Percentiles rank a stretch among this genome's conserved stretches.
phyloP scores from a whole-genome alignment of 2,329 filamentous ascomycete genomes.

The Moelleriella libera region DNA sequence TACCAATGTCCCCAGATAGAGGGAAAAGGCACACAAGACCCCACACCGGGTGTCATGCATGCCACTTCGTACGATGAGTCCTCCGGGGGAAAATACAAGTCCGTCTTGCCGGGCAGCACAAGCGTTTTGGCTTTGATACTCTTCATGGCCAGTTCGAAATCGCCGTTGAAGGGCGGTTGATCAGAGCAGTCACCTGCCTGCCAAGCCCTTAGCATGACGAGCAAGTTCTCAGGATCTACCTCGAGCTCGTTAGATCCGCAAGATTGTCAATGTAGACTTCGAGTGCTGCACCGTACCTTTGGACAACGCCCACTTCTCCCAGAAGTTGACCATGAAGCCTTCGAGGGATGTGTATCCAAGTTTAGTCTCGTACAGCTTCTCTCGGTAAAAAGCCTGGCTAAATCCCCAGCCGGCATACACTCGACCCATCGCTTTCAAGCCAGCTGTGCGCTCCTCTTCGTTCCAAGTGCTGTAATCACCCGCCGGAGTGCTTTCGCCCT shows the following conservation, averaged over 20 bases:
- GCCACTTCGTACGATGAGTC: slow-evolving; percentile 63
- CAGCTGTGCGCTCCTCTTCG: slow-evolving; percentile 24
- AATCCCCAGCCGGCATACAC: slow-evolving; percentile 77
- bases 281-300: slow-evolving; percentile 31
- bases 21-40: slow-evolving; percentile 20
- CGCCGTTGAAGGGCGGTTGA: slow-evolving; percentile 52
- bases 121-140: slow-evolving; percentile 59
- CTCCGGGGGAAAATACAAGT: slow-evolving; percentile 71
- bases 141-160: slow-evolving; percentile 51
- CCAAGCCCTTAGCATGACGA: slow-evolving; percentile 68
- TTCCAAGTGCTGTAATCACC: slow-evolving; percentile 12
- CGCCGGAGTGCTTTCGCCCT: slow-evolving; percentile 11
- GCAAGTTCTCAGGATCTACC: slow-evolving; percentile 55
- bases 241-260: too few relatives aligned
- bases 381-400: slow-evolving; percentile 63
- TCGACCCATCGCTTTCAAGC: slow-evolving; percentile 56
- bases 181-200: slow-evolving; percentile 57
- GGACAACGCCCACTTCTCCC: slow-evolving; percentile 59
- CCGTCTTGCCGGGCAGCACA: slow-evolving; percentile 58
- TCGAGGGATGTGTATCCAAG: slow-evolving; percentile 56
- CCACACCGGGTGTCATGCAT: slow-evolving; percentile 19
- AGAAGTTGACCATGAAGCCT: slow-evolving; percentile 61
- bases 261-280: background rate
- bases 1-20: slow-evolving; percentile 29
- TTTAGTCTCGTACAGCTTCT: slow-evolving; percentile 49